A percentile compares a stretch with the other conserved stretches of the same genome.
Conservation (phyloP, 2,329 filamentous ascomycete species). For the Hymenoscyphus occultus region DNA sequence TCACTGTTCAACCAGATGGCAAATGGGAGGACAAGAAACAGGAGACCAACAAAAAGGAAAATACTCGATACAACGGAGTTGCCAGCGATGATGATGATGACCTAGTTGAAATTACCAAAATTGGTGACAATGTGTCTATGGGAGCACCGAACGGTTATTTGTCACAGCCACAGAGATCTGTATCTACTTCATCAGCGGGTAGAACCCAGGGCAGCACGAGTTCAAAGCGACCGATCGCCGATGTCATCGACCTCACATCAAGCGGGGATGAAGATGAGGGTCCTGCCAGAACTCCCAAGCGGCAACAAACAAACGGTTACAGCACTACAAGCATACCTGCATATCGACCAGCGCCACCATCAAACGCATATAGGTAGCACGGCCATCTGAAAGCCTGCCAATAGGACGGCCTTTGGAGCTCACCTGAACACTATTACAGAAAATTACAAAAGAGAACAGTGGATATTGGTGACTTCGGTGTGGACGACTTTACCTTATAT, state of each 20-base stretch:
- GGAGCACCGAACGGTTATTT: constrained; percentile 22
- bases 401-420: too few relatives aligned
- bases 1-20: constrained; percentile 85
- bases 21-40: constrained; percentile 56
- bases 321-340: constrained; percentile 13
- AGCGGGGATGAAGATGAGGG: constrained; percentile 52
- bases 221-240: constrained; percentile 44
- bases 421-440: too few relatives aligned
- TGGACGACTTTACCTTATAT: too few relatives aligned
- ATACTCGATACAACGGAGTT: constrained; percentile 25
- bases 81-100: constrained; percentile 43
- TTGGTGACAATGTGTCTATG: constrained; percentile 34
- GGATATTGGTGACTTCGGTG: too few relatives aligned
- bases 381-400: too few relatives aligned
- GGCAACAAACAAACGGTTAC: constrained; percentile 27
- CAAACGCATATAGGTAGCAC: constrained; percentile 14
- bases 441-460: too few relatives aligned
- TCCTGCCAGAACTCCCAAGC: constrained; percentile 36
- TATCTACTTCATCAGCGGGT: constrained; percentile 37
- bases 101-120: constrained; percentile 46
- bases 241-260: constrained; percentile 53
- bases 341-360: constrained; percentile 18
- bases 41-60: constrained; percentile 22
- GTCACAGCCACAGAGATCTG: constrained; percentile 36
- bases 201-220: constrained; percentile 21